These are phyloP conservation scores for Lichtheimia ornata DNA, from an alignment of 371 early-diverging fungal species.

Conservation along the genomic window DNA sequence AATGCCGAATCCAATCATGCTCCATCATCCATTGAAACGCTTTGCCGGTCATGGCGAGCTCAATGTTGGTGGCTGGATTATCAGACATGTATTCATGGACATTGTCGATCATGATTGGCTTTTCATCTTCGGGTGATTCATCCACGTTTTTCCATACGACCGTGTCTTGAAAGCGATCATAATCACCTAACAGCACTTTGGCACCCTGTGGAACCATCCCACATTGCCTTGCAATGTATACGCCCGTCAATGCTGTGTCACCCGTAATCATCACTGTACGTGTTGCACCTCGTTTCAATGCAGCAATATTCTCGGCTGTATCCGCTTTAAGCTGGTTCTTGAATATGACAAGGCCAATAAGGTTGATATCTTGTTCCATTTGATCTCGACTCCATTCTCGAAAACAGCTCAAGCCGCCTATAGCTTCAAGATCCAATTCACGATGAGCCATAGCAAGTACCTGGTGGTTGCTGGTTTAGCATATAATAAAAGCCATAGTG, in stretches of 20 bases:
- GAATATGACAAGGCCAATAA: slow-evolving; percentile 78
- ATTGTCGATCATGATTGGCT: slow-evolving; percentile 11
- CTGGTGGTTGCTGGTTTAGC: neutral
- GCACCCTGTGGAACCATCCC: slow-evolving; percentile 25
- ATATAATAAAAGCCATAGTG: too few relatives aligned
- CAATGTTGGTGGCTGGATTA: slow-evolving; percentile 23
- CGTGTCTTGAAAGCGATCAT: slow-evolving; percentile 63
- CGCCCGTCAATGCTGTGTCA: slow-evolving; percentile 83
- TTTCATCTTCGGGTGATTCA: neutral
- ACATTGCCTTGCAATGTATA: slow-evolving; percentile 60
- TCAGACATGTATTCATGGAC: slow-evolving; percentile 6
- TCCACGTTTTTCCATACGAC: slow-evolving; percentile 27
- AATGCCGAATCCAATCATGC: slow-evolving; percentile 28
- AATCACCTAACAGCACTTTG: slow-evolving; percentile 64
- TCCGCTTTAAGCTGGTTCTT: slow-evolving; percentile 81
- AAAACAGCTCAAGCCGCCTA: slow-evolving; percentile 28
- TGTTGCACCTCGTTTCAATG: slow-evolving; percentile 76
- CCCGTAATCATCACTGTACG: slow-evolving; percentile 93
- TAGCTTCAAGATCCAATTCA: slow-evolving; percentile 40
- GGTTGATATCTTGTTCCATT: slow-evolving; percentile 61
- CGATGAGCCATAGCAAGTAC: slow-evolving; percentile 66
- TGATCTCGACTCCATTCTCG: slow-evolving; percentile 51
- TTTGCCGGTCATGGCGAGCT: slow-evolving; percentile 69
- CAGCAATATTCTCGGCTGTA: slow-evolving; percentile 64
- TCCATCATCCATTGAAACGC: slow-evolving; percentile 59